These are phyloP conservation scores for Dactylonectria estremocensis DNA, from an alignment of 2,329 filamentous ascomycete species.

Conservation along the genomic window DNA sequence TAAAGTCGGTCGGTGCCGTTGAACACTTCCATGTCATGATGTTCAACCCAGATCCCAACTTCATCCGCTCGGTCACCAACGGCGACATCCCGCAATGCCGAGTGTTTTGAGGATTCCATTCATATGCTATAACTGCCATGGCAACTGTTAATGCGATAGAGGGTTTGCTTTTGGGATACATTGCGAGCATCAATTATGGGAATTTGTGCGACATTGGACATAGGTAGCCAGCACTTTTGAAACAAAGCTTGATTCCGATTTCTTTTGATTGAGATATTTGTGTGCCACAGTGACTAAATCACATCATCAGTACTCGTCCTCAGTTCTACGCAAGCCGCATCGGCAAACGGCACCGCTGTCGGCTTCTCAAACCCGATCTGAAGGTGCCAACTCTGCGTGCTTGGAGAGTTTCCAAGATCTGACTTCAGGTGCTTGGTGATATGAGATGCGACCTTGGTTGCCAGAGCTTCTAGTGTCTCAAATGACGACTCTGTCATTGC, in stretches of 20 bases:
- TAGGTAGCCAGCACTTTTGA: neutral
- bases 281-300: neutral
- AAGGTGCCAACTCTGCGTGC: slow-evolving; percentile 61
- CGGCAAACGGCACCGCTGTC: slow-evolving; percentile 80
- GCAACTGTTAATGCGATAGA: neutral
- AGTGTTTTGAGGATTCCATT: slow-evolving; percentile 49
- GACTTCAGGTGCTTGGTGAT: slow-evolving; percentile 62
- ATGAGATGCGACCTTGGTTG: slow-evolving; percentile 61
- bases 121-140: neutral
- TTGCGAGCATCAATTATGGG: neutral
- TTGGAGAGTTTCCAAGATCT: neutral
- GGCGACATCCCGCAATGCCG: slow-evolving; percentile 79
- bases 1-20: slow-evolving; percentile 89
- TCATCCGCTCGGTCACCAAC: slow-evolving; percentile 79
- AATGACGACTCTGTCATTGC: slow-evolving; percentile 70
- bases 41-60: slow-evolving; percentile 79
- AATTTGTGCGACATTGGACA: neutral
- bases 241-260: neutral
- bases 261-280: neutral
- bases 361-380: slow-evolving; percentile 79
- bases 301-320: slow-evolving; percentile 49
- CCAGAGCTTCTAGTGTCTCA: slow-evolving; percentile 75
- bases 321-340: slow-evolving; percentile 77
- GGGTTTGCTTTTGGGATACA: slow-evolving; percentile 5
- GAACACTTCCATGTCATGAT: slow-evolving; percentile 98